Evolutionary conservation across 164 flowering plant genomes (phyloP), one percentile per base, ranked within the genome.

Genomic region (Vitis amurensis): DNA sequence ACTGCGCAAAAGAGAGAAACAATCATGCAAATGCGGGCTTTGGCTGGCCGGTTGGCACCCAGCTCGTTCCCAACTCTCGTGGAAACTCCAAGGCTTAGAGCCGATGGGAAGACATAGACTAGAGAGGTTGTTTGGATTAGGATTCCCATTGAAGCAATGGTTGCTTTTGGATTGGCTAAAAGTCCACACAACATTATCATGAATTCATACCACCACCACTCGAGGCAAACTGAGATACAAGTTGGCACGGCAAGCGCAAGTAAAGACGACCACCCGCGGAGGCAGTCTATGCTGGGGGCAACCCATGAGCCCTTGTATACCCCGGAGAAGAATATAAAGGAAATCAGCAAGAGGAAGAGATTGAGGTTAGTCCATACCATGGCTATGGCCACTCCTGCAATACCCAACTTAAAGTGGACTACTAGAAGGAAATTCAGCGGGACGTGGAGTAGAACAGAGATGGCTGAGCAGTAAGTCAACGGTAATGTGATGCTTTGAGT

Each of bases 121-220:
- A 94, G 52, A 2, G 98, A 81, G 2, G 98, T 94, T 1, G 93
- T 91, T 72, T 94, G 98, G 52, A 94, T 94, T 2, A 94, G 81
- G 17, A 94, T 91, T 1, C 98, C 98, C 98, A 94, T 94, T 11
- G 98, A 92, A 29, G 97, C 92, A 61, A 94, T 78, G 31, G 97
- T 85, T 10, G 98, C 93, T 76, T 76, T 87, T 0, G 98, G 98
- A 73, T 89, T 89, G 12, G 68, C 79, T 0, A 94, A 78, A 1
- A 94, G 83, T 4, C 98, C 98, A 69, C 98, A 92, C 1, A 92
- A 69, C 80, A 94, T 66, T 64, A 92, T 92, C 97, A 94, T 92
- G 78, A 94, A 75, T 65, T 94, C 98, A 51, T 94, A 94, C 98
- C 98, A 94, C 98, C 98, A 94, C 98, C 98, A 94, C 63, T 94